phyloP scores from a whole-genome alignment of 257 asterid genomes.

The Salvia splendens region DNA sequence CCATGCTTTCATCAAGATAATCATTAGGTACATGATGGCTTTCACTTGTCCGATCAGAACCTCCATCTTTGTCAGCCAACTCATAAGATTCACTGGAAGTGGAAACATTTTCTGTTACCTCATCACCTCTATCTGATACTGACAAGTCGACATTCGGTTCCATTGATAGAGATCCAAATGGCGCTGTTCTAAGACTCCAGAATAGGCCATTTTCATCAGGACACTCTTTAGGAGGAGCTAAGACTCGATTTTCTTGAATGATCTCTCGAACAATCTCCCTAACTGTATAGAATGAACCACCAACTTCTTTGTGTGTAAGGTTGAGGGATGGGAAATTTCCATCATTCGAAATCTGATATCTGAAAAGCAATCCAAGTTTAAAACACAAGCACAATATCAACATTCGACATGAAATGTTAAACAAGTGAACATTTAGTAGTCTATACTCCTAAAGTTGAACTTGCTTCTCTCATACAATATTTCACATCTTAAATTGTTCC shows the following conservation, averaged over 20 bases:
- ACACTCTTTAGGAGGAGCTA: constrained; percentile 69
- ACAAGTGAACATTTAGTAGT: not conserved
- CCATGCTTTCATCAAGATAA: constrained; percentile 27
- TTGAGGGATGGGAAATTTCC: constrained; percentile 84
- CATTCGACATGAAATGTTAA: not conserved
- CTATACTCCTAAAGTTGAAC: not conserved
- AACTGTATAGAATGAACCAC: constrained; percentile 89
- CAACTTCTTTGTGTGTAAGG: constrained; percentile 92
- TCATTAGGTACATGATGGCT: constrained; percentile 30
- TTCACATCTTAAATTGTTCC: not conserved
- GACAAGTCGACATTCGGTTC: constrained; percentile 49
- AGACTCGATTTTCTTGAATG: constrained; percentile 84
- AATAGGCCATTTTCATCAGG: constrained; percentile 43
- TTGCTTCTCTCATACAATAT: not conserved
- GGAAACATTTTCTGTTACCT: constrained; percentile 33
- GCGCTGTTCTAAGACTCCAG: constrained; percentile 49
- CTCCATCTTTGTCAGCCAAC: constrained; percentile 31
- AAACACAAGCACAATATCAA: not conserved
- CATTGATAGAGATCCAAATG: constrained; percentile 65
- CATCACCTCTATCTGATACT: constrained; percentile 37
- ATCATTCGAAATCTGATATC: constrained; percentile 64
- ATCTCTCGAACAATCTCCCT: constrained; percentile 86
- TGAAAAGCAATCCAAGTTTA: constrained; percentile 35
- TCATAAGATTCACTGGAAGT: constrained; percentile 20
- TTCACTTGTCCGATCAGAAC: constrained; percentile 28